A percentile compares a stretch with the other conserved stretches of the same genome.
Conservation (phyloP, 2,329 filamentous ascomycete genomes). For the Didymella keratinophila region DNA sequence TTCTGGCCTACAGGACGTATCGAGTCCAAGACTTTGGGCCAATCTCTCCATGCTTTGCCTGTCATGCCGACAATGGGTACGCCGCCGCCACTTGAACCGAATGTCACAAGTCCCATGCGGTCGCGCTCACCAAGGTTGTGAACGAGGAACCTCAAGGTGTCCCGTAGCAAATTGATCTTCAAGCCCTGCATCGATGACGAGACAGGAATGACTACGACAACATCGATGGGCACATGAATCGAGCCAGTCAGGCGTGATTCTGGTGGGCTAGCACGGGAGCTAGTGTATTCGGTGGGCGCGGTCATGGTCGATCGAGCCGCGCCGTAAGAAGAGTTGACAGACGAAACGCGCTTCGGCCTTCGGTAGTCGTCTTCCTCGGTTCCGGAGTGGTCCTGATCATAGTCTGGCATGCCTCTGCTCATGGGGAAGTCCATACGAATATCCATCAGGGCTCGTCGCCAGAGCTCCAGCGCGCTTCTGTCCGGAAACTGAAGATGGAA, state of each 20-base stretch:
- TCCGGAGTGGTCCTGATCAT: constrained; percentile 81
- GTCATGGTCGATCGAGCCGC: constrained; percentile 84
- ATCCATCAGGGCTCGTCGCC: constrained; percentile 87
- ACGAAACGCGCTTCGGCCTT: constrained; percentile 75
- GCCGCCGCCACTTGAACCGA: constrained; percentile 91
- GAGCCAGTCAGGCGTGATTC: constrained; percentile 61
- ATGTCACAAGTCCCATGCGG: constrained; percentile 96
- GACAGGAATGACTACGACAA: constrained; percentile 95
- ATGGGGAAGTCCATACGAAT: constrained; percentile 73
- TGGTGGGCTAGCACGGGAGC: constrained; percentile 57
- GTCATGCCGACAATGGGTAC: constrained; percentile 99
- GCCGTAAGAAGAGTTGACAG: constrained; percentile 84
- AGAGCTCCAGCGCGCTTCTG: constrained; percentile 82
- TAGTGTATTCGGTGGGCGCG: constrained; percentile 91
- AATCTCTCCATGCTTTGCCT: constrained; percentile 90
- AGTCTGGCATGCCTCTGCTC: constrained; percentile 70
- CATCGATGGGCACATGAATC: constrained; percentile 89
- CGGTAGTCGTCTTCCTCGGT: constrained; percentile 89
- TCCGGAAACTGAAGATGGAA: constrained; percentile 93
- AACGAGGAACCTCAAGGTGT: constrained; percentile 91
- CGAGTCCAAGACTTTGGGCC: constrained; percentile 83
- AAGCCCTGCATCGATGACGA: constrained; percentile 99
- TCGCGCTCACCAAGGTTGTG: constrained; percentile 88
- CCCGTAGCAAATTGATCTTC: constrained; percentile 92
- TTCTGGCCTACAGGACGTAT: constrained; percentile 96